Percentiles rank a stretch among this genome's conserved stretches.
Evolutionary conservation across 148 eudicot genomes (phyloP).

Genomic region (Oxyria digyna): DNA sequence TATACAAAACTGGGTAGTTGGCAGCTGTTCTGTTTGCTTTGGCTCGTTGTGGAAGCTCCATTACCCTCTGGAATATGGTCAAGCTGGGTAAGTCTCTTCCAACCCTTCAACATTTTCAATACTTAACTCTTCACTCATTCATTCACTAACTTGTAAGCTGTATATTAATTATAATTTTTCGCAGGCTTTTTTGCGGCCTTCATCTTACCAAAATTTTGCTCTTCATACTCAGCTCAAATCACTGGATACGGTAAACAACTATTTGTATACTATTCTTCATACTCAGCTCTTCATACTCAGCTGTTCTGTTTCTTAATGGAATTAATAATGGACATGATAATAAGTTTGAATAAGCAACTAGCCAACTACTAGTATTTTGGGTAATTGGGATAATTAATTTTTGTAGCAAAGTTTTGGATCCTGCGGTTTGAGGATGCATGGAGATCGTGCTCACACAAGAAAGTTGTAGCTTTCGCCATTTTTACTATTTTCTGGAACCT

Average conservation of each 20-base stretch:
- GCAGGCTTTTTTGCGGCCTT: slow-evolving; percentile 72
- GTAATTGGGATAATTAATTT: not conserved
- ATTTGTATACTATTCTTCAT: not conserved
- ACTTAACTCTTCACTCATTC: not conserved
- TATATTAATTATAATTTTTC: not conserved
- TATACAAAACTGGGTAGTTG: slow-evolving; percentile 30
- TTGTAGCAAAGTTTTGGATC: slow-evolving; percentile 54
- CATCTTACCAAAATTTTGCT: slow-evolving; percentile 56
- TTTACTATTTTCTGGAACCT: slow-evolving; percentile 63
- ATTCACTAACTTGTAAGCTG: not conserved
- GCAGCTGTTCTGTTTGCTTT: slow-evolving; percentile 65
- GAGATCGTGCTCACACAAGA: slow-evolving; percentile 74
- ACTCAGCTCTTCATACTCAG: not conserved
- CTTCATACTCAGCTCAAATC: slow-evolving; percentile 51
- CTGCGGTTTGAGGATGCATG: slow-evolving; percentile 55
- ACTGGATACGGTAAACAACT: slow-evolving; percentile 40
- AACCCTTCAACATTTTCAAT: slow-evolving; percentile 1
- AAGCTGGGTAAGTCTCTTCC: slow-evolving; percentile 45
- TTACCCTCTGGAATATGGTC: slow-evolving; percentile 68
- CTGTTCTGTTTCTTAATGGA: no score
- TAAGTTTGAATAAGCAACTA: no score
- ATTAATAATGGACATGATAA: not conserved
- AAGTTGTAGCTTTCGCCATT: slow-evolving; percentile 48
- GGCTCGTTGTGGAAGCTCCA: slow-evolving; percentile 71
- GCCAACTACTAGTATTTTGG: not conserved